phyloP scores from a whole-genome alignment of 495 filamentous ascomycete species.

The Daldinia caldariorum region DNA sequence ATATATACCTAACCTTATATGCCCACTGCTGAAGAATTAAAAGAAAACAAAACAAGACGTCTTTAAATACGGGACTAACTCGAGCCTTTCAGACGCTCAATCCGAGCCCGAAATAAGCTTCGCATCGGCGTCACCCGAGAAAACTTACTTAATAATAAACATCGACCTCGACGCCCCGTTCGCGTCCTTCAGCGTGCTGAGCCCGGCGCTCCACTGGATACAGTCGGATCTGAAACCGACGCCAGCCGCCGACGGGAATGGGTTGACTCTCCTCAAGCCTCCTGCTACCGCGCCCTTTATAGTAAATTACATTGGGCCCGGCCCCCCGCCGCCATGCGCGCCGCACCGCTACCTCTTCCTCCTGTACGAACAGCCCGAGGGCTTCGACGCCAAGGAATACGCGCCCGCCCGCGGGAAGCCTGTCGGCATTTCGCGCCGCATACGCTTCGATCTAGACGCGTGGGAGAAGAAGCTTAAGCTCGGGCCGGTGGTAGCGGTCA shows the following conservation, averaged over 20 bases:
- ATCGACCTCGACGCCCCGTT: slow-evolving; percentile 66
- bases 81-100: slow-evolving; percentile 18
- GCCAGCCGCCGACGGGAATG: slow-evolving; percentile 20
- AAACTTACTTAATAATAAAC: slow-evolving; percentile 57
- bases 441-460: slow-evolving; percentile 62
- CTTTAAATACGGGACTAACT: neutral
- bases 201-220: slow-evolving; percentile 62
- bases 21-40: no score
- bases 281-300: slow-evolving; percentile 44
- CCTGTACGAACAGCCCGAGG: slow-evolving; percentile 65
- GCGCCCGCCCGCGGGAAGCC: slow-evolving; percentile 50
- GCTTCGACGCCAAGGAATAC: slow-evolving; percentile 57
- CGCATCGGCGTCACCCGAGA: slow-evolving; percentile 26
- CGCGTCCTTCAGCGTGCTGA: slow-evolving; percentile 59
- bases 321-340: slow-evolving; percentile 59
- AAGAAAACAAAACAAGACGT: no score
- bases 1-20: neutral
- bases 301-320: slow-evolving; percentile 60
- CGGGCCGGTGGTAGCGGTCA: slow-evolving; percentile 61
- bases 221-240: slow-evolving; percentile 56
- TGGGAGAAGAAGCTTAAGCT: slow-evolving; percentile 60
- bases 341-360: slow-evolving; percentile 68
- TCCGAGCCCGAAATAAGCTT: slow-evolving; percentile 27
- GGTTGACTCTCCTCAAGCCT: slow-evolving; percentile 22
- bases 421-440: slow-evolving; percentile 52